Evolutionary conservation across 2,329 filamentous ascomycete species (phyloP), one percentile per base, ranked within the genome.

Genomic region (Calonectria pseudoturangicola): DNA sequence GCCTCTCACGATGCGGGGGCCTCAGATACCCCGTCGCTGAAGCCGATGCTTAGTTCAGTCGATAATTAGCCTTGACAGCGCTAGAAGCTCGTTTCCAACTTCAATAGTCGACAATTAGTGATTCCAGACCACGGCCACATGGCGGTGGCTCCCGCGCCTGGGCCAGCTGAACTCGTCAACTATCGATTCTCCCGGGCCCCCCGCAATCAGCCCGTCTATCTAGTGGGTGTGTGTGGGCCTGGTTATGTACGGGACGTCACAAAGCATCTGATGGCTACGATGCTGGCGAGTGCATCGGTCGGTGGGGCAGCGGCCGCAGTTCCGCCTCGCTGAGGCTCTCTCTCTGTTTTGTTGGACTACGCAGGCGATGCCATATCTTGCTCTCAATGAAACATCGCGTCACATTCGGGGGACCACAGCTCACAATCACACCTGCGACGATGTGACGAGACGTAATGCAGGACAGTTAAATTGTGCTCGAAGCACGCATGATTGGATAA

Each of bases 231-330:
- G 54, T 4, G 36, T 41, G 54, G 33, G 54, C 21, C 45, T 48
- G n/a, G 33, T 36, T 36, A 36, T 36, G 33, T 36, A 36, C 33
- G 10, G 10, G 33, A 36, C 33, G 33, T 36, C 45, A 48, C 18
- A n/a, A 9, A 41, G 15, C 54, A 25, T 27, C 25, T 39, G 36
- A 36, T 18, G n/a, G 39, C 28, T 41, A 41, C 54, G 33, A 13
- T 25, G 54, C 39, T 21, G 25, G 21, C 16, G 25, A 39, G 39
- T 60, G 54, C 10, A n/a, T 15, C 7, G 33, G 54, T 15, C 7
- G 33, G 54, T 60, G 54, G 54, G 54, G 25, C 54, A 60, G 54
- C 54, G 54, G 54, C 21, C 54, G 21, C 54, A n/a, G 54, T 41
- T 60, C 54, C 54, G 54, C 33, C n/a, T 60, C 12, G 13, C 54